Evolutionary conservation across 2,329 filamentous ascomycete species (phyloP).

Genomic region (Colletotrichum falcatum): DNA sequence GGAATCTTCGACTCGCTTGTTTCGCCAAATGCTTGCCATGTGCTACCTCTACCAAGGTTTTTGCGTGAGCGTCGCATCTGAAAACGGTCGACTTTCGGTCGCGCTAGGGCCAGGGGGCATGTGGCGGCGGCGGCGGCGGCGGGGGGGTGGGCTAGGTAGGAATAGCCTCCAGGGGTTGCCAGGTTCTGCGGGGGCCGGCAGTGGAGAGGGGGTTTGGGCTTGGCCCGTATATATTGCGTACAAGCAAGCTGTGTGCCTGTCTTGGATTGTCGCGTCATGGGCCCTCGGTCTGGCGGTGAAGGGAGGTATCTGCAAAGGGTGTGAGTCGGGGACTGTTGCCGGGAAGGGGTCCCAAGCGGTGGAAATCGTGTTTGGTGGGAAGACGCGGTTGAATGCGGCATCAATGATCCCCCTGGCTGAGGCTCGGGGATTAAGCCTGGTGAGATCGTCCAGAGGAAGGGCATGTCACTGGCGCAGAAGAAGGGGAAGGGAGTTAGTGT

Average conservation of each 20-base stretch:
- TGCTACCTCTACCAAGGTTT: background rate
- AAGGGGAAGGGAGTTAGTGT: constrained; percentile 15
- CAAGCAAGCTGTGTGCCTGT: constrained; percentile 18
- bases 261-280: constrained; percentile 27
- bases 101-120: constrained; percentile 8
- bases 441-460: background rate
- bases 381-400: constrained; percentile 27
- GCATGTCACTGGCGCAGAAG: constrained; percentile 6
- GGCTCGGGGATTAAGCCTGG: constrained; percentile 14
- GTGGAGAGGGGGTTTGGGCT: constrained; percentile 23
- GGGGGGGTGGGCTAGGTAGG: no score
- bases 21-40: constrained; percentile 14
- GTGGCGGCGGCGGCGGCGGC: no score
- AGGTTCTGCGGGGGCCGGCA: constrained; percentile 23
- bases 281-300: constrained; percentile 21
- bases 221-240: constrained; percentile 6
- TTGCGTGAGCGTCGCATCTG: background rate
- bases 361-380: constrained; percentile 15
- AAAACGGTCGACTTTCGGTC: constrained; percentile 8
- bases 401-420: background rate
- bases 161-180: background rate
- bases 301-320: constrained; percentile 20
- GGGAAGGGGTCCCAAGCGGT: constrained; percentile 17
- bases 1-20: constrained; percentile 25
- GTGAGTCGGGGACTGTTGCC: constrained; percentile 32